A percentile compares a stretch with the other conserved stretches of the same genome.
Conservation (phyloP, 2,329 filamentous ascomycete genomes). For the Xylariomycetidae sp. region DNA sequence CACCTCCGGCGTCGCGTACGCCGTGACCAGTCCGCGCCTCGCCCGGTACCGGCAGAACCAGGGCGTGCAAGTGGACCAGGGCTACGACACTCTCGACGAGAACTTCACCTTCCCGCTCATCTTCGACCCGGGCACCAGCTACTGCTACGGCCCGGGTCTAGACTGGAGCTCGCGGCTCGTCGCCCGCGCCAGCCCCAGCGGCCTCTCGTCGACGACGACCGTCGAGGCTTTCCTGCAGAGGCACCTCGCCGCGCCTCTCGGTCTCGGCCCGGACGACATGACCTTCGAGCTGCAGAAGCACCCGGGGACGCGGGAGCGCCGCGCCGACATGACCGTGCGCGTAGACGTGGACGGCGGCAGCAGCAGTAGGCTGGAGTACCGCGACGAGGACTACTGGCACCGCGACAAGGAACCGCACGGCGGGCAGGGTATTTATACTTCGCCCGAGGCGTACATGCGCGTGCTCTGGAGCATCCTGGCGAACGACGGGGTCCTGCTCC, state of each 20-base stretch:
- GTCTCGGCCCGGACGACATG: slow-evolving; percentile 10
- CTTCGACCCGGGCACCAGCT: slow-evolving; percentile 12
- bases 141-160: slow-evolving; percentile 7
- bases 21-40: slow-evolving; percentile 7
- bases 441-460: slow-evolving; percentile 36
- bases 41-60: slow-evolving; percentile 10
- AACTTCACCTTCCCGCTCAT: slow-evolving; percentile 12
- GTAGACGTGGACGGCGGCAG: not conserved
- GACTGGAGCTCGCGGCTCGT: slow-evolving; percentile 12
- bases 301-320: slow-evolving; percentile 12
- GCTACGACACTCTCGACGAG: slow-evolving; percentile 8
- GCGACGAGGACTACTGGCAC: slow-evolving; percentile 12
- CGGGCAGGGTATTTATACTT: slow-evolving; percentile 31
- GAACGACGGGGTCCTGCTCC: slow-evolving; percentile 45
- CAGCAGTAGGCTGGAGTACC: slow-evolving; percentile 8
- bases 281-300: slow-evolving; percentile 18
- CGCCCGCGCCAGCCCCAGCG: slow-evolving; percentile 7
- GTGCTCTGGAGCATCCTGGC: slow-evolving; percentile 41
- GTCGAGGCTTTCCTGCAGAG: slow-evolving; percentile 10
- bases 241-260: slow-evolving; percentile 8
- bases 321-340: slow-evolving; percentile 15
- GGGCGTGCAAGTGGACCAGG: slow-evolving; percentile 3
- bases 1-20: slow-evolving; percentile 10
- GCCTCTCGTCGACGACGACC: no score
- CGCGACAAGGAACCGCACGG: slow-evolving; percentile 23